A percentile compares a stretch with the other conserved stretches of the same genome.
Evolutionary conservation across 2,329 filamentous ascomycete genomes (phyloP).

Genomic region (Penicillium freii): DNA sequence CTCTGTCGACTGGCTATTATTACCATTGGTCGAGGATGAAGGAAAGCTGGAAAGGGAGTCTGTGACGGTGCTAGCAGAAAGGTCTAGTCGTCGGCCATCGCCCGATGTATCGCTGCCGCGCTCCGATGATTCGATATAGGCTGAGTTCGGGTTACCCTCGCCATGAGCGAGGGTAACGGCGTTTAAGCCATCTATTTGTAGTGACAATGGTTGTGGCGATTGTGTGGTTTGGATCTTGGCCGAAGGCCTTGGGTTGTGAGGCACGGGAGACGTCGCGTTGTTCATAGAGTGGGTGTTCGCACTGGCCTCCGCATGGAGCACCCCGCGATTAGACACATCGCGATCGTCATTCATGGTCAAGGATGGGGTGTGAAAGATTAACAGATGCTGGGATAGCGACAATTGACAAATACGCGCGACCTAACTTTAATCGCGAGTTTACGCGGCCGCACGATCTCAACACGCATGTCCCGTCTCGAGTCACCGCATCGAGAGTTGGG

Average conservation of each 20-base stretch:
- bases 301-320: constrained; percentile 20
- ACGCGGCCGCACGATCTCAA: constrained; percentile 21
- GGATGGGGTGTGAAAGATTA: background rate
- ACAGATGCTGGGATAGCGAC: background rate
- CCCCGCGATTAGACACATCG: constrained; percentile 17
- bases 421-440: constrained; percentile 17
- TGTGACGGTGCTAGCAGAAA: constrained; percentile 18
- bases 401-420: constrained; percentile 14
- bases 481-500: constrained; percentile 24
- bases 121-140: constrained; percentile 22
- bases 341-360: constrained; percentile 20
- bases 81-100: constrained; percentile 19
- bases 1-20: constrained; percentile 9
- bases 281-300: constrained; percentile 14
- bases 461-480: constrained; percentile 16
- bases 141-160: constrained; percentile 4
- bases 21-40: constrained; percentile 12
- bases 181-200: constrained; percentile 22
- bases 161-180: constrained; percentile 12
- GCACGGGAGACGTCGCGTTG: constrained; percentile 12
- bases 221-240: constrained; percentile 19
- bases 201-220: constrained; percentile 17
- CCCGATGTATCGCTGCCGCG: constrained; percentile 23
- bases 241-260: constrained; percentile 8
- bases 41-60: constrained; percentile 18